These are phyloP conservation scores for Arxiozyma heterogenica DNA, from an alignment of 1,139 yeast species.

Conservation along the genomic window DNA sequence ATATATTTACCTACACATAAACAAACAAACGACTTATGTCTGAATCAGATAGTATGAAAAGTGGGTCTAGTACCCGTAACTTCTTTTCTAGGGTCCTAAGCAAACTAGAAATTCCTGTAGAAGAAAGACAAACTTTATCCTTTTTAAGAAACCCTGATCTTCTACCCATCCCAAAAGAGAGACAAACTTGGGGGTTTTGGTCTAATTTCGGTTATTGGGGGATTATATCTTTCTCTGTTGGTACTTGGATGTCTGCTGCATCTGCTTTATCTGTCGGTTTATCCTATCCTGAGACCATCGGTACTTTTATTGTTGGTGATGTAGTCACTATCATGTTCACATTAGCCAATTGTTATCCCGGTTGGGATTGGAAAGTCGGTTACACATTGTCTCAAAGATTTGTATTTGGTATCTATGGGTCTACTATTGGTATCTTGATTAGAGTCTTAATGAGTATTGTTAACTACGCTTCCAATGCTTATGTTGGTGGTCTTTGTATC, in stretches of 20 bases:
- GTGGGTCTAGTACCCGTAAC: background rate
- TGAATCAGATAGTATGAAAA: background rate
- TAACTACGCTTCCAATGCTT: constrained; percentile 37
- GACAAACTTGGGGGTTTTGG: constrained; percentile 37
- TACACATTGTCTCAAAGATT: constrained; percentile 39
- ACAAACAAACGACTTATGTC: background rate
- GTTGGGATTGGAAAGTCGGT: constrained; percentile 40
- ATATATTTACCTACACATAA: no score
- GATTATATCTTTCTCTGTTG: constrained; percentile 33
- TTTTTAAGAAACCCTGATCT: constrained; percentile 34
- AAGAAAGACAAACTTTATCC: constrained; percentile 27
- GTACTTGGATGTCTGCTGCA: constrained; percentile 38
- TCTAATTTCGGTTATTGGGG: constrained; percentile 38
- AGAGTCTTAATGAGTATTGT: constrained; percentile 37
- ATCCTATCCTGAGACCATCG: constrained; percentile 35
- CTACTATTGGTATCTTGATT: constrained; percentile 35
- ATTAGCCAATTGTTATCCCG: constrained; percentile 37
- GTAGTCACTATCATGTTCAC: constrained; percentile 35
- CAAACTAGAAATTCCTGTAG: constrained; percentile 29
- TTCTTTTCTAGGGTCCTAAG: constrained; percentile 7
- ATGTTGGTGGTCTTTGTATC: constrained; percentile 36
- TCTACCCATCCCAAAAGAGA: constrained; percentile 29
- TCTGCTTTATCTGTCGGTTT: constrained; percentile 36
- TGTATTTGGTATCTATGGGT: constrained; percentile 39
- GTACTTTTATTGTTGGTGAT: constrained; percentile 37